Evolutionary conservation across 2,329 filamentous ascomycete genomes (phyloP).

Genomic region (Alternaria viburni): DNA sequence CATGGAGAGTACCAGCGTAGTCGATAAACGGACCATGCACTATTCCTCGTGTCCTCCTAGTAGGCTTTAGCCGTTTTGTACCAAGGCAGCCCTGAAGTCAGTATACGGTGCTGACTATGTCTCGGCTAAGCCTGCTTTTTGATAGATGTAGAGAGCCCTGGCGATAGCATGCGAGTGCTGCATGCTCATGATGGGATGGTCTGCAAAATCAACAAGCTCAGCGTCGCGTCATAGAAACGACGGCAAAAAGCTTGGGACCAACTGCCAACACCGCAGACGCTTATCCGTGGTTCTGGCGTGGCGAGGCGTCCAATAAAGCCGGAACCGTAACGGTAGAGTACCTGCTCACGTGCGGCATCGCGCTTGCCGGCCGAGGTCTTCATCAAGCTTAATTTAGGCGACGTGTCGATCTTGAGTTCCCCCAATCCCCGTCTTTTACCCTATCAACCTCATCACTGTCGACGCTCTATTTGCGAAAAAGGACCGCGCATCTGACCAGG

Average conservation of each 20-base stretch:
- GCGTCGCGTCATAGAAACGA: neutral
- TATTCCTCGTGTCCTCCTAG: neutral
- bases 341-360: constrained; percentile 1
- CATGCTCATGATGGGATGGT: too few species aligned
- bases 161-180: neutral
- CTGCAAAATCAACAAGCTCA: neutral
- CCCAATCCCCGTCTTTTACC: constrained; percentile 10
- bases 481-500: neutral
- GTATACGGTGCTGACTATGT: neutral
- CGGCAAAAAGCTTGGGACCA: neutral
- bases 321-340: neutral
- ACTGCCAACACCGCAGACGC: neutral
- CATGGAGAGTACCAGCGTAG: neutral
- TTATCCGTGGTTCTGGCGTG: neutral
- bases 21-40: neutral
- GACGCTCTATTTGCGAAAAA: neutral
- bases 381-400: constrained; percentile 11
- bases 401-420: neutral
- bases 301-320: neutral
- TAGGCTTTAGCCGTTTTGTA: neutral
- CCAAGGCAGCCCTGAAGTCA: neutral
- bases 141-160: neutral
- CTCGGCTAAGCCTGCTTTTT: neutral
- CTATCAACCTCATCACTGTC: constrained; percentile 3
- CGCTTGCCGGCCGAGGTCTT: constrained; percentile 1